Evolutionary conservation across 345 rosid genomes (phyloP), one percentile per base, ranked within the genome.

Genomic region (Sapria himalayana): DNA sequence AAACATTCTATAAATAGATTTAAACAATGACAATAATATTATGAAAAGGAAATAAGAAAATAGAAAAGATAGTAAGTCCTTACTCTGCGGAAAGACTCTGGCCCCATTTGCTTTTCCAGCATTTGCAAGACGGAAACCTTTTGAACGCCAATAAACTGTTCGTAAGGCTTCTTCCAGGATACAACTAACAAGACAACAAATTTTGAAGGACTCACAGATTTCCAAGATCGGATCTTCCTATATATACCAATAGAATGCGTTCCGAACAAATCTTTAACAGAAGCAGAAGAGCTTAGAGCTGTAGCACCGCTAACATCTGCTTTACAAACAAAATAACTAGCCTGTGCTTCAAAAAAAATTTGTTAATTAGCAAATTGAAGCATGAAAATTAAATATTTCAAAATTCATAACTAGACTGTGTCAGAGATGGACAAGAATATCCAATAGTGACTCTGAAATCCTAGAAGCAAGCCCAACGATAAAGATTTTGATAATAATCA

Each of bases 101-200:
- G 85, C 39, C 98, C 98, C 98, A 89, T 82, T 63, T 89, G 98
- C 73, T 89, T 89, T 67, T 89, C 98, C 69, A 89, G 49, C 91
- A 89, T 78, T 65, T 89, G 94, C 60, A 89, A 75, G 52, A 78
- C 70, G 37, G 98, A 85, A 43, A 81, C 98, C 98, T 89, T 51
- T 31, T 38, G 18, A 40, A 43, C 49, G 43, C 6, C 33, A 50
- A 54, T 15, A 17, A 41, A 35, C 49, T 38, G 57, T 38, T 32
- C 45, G 34, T 41, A 22, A 46, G 34, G 21, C 44, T 23, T 42
- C 23, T 10, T 34, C 16, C 22, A 31, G 25, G 41, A 32, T 21
- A 3, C 4, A 21, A 31, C 22, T 11, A 38, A 33, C 25, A 13
- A 17, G 10, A 27, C 4, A 36, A 37, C 29, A 39, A 48, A 25